phyloP scores from a whole-genome alignment of 768 basidiomycete genomes.

The Paxillus rubicundulus region DNA sequence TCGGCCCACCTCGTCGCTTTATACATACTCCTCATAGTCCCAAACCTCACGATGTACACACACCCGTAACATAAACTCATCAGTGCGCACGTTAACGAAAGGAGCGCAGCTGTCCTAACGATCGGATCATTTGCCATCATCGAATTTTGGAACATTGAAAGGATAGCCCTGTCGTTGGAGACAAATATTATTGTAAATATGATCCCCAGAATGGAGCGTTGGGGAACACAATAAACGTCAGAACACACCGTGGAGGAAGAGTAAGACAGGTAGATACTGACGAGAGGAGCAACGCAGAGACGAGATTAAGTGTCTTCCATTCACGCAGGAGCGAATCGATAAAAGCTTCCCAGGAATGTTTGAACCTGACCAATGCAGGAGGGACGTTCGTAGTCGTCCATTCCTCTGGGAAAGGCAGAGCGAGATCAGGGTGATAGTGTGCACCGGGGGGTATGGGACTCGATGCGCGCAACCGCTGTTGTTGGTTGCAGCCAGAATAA shows the following conservation, averaged over 20 bases:
- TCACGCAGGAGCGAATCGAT: conserved; percentile 67
- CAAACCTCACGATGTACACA: conserved; percentile 69
- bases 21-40: conserved; percentile 69
- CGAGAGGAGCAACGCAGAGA: conserved; percentile 62
- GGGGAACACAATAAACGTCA: no score
- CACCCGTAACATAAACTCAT: conserved; percentile 75
- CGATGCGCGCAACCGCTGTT: conserved; percentile 15
- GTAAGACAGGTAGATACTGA: conserved; percentile 26
- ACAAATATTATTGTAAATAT: not conserved
- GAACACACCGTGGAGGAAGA: not conserved
- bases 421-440: conserved; percentile 12
- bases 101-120: conserved; percentile 57
- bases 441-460: conserved; percentile 31
- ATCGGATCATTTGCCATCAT: conserved; percentile 56
- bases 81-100: conserved; percentile 64
- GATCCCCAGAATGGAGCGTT: not conserved
- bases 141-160: conserved; percentile 62
- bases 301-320: conserved; percentile 75
- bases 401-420: conserved; percentile 51
- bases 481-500: conserved; percentile 22
- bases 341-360: conserved; percentile 65
- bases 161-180: conserved; percentile 48
- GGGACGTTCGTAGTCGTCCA: conserved; percentile 52
- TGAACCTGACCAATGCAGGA: conserved; percentile 64
- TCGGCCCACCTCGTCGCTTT: conserved; percentile 73